These are phyloP conservation scores for Termitomyces sp. DNA, from an alignment of 768 basidiomycete genomes.

Conservation along the genomic window DNA sequence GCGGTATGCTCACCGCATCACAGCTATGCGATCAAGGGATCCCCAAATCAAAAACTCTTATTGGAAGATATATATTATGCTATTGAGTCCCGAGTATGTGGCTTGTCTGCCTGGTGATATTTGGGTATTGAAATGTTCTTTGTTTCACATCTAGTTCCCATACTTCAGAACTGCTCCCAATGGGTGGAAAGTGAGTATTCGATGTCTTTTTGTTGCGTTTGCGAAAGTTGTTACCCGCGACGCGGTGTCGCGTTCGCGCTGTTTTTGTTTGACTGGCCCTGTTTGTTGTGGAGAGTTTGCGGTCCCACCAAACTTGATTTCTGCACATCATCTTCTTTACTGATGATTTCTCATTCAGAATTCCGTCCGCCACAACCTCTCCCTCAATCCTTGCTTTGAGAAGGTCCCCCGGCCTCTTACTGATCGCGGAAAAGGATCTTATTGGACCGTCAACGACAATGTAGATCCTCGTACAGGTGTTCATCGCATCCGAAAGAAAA, in stretches of 20 bases:
- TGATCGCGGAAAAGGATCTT: slow-evolving; percentile 86
- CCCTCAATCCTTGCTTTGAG: slow-evolving; percentile 86
- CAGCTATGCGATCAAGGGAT: slow-evolving; percentile 89
- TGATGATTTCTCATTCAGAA: slow-evolving; percentile 46
- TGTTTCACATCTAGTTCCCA: slow-evolving; percentile 54
- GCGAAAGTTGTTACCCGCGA: slow-evolving; percentile 6
- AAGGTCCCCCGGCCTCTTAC: slow-evolving; percentile 89
- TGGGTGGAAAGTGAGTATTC: slow-evolving; percentile 80
- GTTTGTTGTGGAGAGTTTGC: slow-evolving; percentile 49
- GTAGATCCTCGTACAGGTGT: slow-evolving; percentile 87
- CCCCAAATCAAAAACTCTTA: slow-evolving; percentile 79
- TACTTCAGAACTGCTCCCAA: slow-evolving; percentile 83
- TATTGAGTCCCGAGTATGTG: slow-evolving; percentile 78
- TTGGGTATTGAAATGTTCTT: background rate
- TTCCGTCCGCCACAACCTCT: slow-evolving; percentile 86
- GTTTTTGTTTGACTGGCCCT: slow-evolving; percentile 60
- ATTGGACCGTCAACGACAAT: slow-evolving; percentile 90
- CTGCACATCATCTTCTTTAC: slow-evolving; percentile 12
- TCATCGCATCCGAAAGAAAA: slow-evolving; percentile 85
- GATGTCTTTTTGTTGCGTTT: background rate
- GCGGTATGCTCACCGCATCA: slow-evolving; percentile 8
- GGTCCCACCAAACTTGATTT: slow-evolving; percentile 24
- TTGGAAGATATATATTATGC: slow-evolving; percentile 91
- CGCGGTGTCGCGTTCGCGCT: slow-evolving; percentile 49
- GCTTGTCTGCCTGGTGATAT: background rate